Percentiles rank a stretch among this genome's conserved stretches.
Conservation (phyloP, 2,329 filamentous ascomycete species). For the Rhexocercosporidium sp. region DNA sequence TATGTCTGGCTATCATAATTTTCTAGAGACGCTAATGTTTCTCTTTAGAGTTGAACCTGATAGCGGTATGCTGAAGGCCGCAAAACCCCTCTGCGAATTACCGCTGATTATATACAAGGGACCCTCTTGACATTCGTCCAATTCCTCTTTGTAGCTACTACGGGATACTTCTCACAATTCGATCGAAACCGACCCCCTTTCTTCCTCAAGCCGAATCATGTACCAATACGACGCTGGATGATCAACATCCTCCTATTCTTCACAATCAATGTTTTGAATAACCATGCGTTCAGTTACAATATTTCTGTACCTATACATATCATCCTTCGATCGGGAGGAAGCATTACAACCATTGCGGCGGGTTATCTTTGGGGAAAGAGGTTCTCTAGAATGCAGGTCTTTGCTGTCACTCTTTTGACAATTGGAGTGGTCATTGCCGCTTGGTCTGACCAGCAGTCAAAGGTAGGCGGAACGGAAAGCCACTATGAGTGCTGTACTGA, state of each 20-base stretch:
- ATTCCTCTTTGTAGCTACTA: conserved; percentile 81
- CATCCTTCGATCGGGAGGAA: conserved; percentile 91
- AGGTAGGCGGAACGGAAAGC: conserved; percentile 55
- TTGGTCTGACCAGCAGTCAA: conserved; percentile 85
- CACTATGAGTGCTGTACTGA: conserved; percentile 22
- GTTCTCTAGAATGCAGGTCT: conserved; percentile 80
- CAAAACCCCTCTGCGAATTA: not conserved
- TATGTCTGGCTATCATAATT: not conserved
- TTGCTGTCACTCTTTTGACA: conserved; percentile 83
- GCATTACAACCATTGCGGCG: conserved; percentile 93
- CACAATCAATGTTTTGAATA: conserved; percentile 93
- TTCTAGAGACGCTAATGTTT: conserved; percentile 29
- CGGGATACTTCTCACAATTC: conserved; percentile 77
- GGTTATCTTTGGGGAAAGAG: conserved; percentile 85
- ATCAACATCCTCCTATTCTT: conserved; percentile 92
- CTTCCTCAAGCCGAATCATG: conserved; percentile 76
- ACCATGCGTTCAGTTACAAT: conserved; percentile 95
- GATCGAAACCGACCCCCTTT: conserved; percentile 70
- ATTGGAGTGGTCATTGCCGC: conserved; percentile 86
- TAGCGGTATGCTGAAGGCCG: conserved; percentile 63
- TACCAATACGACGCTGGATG: conserved; percentile 84
- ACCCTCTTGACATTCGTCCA: conserved; percentile 89
- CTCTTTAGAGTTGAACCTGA: conserved; percentile 74
- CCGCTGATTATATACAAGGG: conserved; percentile 54
- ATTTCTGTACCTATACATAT: conserved; percentile 98